Conservation (phyloP, 495 filamentous ascomycete genomes). For the Pyrenula aspistea region DNA sequence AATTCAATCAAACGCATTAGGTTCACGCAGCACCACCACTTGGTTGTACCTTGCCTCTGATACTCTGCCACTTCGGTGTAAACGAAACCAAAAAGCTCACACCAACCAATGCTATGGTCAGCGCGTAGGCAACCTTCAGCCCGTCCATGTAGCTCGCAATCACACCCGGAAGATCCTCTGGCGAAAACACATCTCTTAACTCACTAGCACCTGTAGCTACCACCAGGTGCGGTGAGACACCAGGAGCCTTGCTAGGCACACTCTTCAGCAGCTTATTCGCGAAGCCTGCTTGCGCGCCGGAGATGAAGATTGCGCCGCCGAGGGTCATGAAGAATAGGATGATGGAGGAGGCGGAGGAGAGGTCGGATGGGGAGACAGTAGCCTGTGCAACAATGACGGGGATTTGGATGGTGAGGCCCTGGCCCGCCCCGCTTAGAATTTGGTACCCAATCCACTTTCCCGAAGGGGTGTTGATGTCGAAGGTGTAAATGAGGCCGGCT, state of each 20-base stretch:
- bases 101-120: slow-evolving; percentile 11
- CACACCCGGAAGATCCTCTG: slow-evolving; percentile 33
- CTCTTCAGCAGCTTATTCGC: slow-evolving; percentile 23
- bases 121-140: slow-evolving; percentile 29
- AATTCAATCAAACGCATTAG: neutral
- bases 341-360: slow-evolving; percentile 11
- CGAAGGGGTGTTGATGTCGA: slow-evolving; percentile 10
- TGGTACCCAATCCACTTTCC: slow-evolving; percentile 29
- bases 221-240: slow-evolving; percentile 25
- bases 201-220: slow-evolving; percentile 38
- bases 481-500: slow-evolving; percentile 22
- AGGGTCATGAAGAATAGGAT: slow-evolving; percentile 19
- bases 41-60: neutral
- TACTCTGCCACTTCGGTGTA: neutral
- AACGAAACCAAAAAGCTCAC: slow-evolving; percentile 37
- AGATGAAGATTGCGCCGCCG: slow-evolving; percentile 35
- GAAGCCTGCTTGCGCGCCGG: slow-evolving; percentile 35
- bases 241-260: slow-evolving; percentile 23
- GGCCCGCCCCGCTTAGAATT: slow-evolving; percentile 19
- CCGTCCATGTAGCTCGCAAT: slow-evolving; percentile 46
- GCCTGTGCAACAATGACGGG: slow-evolving; percentile 22
- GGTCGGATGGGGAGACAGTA: slow-evolving; percentile 8
- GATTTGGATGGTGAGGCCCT: slow-evolving; percentile 19
- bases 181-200: slow-evolving; percentile 30
- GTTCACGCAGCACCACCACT: neutral